Base-by-base conservation (phyloP, 176 grass and related monocot species). In the Elaeis guineensis region DNA sequence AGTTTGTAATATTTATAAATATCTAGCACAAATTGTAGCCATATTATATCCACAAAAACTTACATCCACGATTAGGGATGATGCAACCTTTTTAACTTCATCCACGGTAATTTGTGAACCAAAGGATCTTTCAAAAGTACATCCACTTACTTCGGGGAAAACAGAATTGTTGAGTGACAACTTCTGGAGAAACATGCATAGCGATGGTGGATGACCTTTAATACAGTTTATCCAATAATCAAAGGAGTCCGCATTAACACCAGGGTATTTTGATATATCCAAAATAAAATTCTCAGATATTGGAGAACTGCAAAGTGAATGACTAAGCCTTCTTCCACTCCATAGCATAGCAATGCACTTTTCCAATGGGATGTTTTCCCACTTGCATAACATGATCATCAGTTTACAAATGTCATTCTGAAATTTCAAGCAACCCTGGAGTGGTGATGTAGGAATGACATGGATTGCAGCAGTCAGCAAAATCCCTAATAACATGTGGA, bases 401-500 rank as follows among this genome's bases (percentile, higher is more conserved):
- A 88, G 25, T 56, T 90, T 85, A 72, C 86, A 88, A 53, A 96
- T 69, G 9, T 86, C 72, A 85, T 81, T 78, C 50, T 88, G 87
- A 69, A 87, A 74, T 63, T 96, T 69, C 75, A 79, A 85, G 55
- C 69, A 73, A 60, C 92, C 92, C 92, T 96, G 72, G 50, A 19
- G 54, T 2, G 81, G 57, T 62, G 30, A 49, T 6, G 58, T 6
- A 49, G 78, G 59, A 81, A 18, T 63, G 15, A 30, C 63, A 59
- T 57, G 4, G 57, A 44, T 44, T 44, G 11, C 35, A 44, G 35
- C 35, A 44, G 35, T 44, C 35, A 44, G 8, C 14, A 14, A 35
- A 44, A 44, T 44, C 6, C 12, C 11, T 44, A 44, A 44, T 44
- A 44, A 44, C 35, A 44, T 44, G 11, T 12, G 9, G 35, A 44